Evolutionary conservation across 495 filamentous ascomycete species (phyloP).

Genomic region (Hypoxylon subgilvum): DNA sequence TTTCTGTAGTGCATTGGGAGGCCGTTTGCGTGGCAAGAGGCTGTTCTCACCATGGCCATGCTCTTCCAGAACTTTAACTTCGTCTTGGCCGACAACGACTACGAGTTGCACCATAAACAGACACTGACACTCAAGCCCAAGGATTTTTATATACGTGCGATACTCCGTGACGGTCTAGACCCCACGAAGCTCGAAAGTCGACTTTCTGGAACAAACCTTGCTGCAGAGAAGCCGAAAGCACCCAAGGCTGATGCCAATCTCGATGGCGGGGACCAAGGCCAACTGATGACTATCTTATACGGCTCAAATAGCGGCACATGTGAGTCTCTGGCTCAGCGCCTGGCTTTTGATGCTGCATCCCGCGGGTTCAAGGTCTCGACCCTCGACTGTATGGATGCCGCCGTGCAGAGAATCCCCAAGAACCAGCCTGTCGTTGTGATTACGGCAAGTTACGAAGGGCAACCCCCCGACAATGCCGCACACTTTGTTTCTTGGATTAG

Average conservation of each 20-base stretch:
- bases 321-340: conserved; percentile 63
- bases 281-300: conserved; percentile 64
- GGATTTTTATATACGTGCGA: conserved; percentile 66
- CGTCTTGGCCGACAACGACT: conserved; percentile 56
- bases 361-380: conserved; percentile 58
- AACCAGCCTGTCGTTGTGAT: conserved; percentile 65
- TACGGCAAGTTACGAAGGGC: conserved; percentile 68
- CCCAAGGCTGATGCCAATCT: no score
- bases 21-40: conserved; percentile 64
- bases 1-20: conserved; percentile 58
- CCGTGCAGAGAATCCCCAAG: conserved; percentile 61
- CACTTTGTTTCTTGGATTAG: conserved; percentile 69
- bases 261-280: neutral
- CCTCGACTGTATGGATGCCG: conserved; percentile 58
- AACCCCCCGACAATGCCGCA: conserved; percentile 69
- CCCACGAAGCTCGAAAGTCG: conserved; percentile 56
- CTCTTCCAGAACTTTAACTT: conserved; percentile 65
- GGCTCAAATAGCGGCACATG: conserved; percentile 75
- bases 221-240: neutral
- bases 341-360: conserved; percentile 59
- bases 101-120: conserved; percentile 64
- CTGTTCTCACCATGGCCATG: conserved; percentile 53
- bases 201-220: conserved; percentile 38
- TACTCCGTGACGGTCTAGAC: conserved; percentile 59
- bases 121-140: conserved; percentile 73